Base-by-base conservation (phyloP, 2,329 filamentous ascomycete genomes). In the Penicillium sp. region DNA sequence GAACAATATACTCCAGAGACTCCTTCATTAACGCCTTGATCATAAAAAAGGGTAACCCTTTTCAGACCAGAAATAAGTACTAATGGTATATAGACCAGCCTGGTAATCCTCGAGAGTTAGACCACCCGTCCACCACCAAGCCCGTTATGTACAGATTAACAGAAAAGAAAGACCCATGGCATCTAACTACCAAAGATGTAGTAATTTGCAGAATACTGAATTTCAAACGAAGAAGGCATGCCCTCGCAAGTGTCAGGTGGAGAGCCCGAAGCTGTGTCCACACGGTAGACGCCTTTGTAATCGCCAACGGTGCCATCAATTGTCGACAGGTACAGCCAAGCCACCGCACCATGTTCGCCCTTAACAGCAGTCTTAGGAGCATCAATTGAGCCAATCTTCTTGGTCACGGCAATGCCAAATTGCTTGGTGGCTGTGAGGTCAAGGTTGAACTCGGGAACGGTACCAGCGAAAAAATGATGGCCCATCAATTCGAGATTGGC, bases 191-290 rank as follows among this genome's bases (percentile, higher is more conserved):
- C 75, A 71, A 71, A 85, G 63, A 83, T 89, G 89, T 85, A 88
- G 69, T 91, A 97, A 84, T 93, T 86, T 45, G 93, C 88, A 35
- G 91, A 83, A 78, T 98, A 97, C 71, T 93, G 82, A 14, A 97
- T 86, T 63, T 88, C 80, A 67, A 97, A 93, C 0, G 77, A 72
- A 11, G 83, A 81, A 0, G 82, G 75, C 81, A 87, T 82, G 11
- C 87, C 90, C 37, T 84, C 75, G 74, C 94, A 98, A 0, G 87
- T 90, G 28, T 84, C 80, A 0, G 93, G 93, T 1, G 92, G 79
- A 51, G 84, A 85, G 11, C 94, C 94, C 28, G 93, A 93, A 0
- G 89, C 92, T 11, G 94, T 98, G 70, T 91, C 84, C 48, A 97
- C 80, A 13, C 94, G 86, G 79, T 94, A 98, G 26, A 97, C 88